phyloP scores from a whole-genome alignment of 495 filamentous ascomycete genomes.

The Eremomyces bilateralis region DNA sequence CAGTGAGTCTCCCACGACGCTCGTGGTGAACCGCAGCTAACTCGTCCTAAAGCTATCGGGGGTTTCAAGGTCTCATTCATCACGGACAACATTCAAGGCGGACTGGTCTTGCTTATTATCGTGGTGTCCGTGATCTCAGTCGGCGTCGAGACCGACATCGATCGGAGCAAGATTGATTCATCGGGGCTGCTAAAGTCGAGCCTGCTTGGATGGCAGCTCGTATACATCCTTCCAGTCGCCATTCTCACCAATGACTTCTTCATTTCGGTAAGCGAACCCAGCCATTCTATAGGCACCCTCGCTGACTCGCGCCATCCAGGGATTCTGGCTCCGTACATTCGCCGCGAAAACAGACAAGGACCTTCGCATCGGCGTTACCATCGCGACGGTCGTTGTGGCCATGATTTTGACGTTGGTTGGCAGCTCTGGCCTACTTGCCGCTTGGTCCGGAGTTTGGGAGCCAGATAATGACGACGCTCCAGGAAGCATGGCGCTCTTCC shows the following conservation, averaged over 20 bases:
- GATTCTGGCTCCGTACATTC: conserved; percentile 67
- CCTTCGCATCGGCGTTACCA: conserved; percentile 43
- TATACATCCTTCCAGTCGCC: conserved; percentile 56
- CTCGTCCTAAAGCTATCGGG: conserved; percentile 31
- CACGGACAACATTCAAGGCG: conserved; percentile 57
- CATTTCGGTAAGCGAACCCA: conserved; percentile 24
- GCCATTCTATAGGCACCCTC: not conserved
- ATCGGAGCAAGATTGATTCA: conserved; percentile 36
- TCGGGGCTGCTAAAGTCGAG: conserved; percentile 37
- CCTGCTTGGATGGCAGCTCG: conserved; percentile 52
- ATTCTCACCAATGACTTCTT: conserved; percentile 64
- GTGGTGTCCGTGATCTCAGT: conserved; percentile 49
- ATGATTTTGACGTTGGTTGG: conserved; percentile 45
- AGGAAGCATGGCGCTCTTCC: conserved; percentile 50
- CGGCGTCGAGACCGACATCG: conserved; percentile 45
- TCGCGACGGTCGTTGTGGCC: conserved; percentile 37
- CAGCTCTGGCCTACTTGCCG: conserved; percentile 44
- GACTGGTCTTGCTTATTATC: conserved; percentile 46
- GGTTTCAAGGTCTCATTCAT: conserved; percentile 60
- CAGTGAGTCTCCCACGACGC: conserved; percentile 24
- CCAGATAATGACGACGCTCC: conserved; percentile 30
- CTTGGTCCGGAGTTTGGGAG: conserved; percentile 45
- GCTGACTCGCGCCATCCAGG: conserved; percentile 9
- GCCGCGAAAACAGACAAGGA: conserved; percentile 55
- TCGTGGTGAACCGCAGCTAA: not conserved